Percentiles rank a stretch among this genome's conserved stretches.
phyloP scores from a whole-genome alignment of 768 basidiomycete genomes.

The Lepiota subincarnata region DNA sequence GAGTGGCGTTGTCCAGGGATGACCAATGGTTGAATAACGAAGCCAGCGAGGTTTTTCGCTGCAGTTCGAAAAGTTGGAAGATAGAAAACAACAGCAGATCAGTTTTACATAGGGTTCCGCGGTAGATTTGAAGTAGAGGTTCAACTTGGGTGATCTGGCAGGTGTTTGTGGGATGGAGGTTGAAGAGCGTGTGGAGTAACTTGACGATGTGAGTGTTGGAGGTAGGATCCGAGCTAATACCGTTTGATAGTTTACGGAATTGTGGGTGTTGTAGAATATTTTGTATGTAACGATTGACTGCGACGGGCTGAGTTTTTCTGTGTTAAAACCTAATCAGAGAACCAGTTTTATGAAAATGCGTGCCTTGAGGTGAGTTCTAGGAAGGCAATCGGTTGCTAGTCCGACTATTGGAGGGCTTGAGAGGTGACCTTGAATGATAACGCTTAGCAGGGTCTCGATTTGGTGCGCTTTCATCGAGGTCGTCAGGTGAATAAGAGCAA shows the following conservation, averaged over 20 bases:
- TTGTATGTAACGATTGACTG: constrained; percentile 76
- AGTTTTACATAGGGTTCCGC: constrained; percentile 60
- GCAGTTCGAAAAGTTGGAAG: constrained; percentile 72
- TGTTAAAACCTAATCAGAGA: constrained; percentile 4
- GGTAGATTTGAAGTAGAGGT: constrained; percentile 70
- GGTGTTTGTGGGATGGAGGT: constrained; percentile 73
- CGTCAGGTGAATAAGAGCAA: constrained; percentile 24
- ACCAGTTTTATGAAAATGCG: constrained; percentile 11
- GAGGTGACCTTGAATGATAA: constrained; percentile 60
- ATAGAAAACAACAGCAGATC: constrained; percentile 71
- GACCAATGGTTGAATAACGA: constrained; percentile 69
- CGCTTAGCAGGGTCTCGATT: constrained; percentile 68
- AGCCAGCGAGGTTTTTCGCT: constrained; percentile 61
- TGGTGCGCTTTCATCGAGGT: constrained; percentile 48
- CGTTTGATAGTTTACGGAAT: constrained; percentile 46
- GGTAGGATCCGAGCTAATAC: constrained; percentile 19
- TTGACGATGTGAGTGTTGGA: constrained; percentile 44
- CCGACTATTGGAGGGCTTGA: constrained; percentile 34
- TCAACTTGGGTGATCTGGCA: constrained; percentile 84
- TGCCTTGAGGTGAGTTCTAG: constrained; percentile 59
- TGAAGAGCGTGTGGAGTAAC: constrained; percentile 66
- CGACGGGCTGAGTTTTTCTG: constrained; percentile 45
- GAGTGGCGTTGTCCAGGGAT: constrained; percentile 31
- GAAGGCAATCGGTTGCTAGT: constrained; percentile 39
- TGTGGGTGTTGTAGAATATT: constrained; percentile 65